phyloP scores from a whole-genome alignment of 1,284 basidiomycete genomes.

The Microbotryomycetes sp. region DNA sequence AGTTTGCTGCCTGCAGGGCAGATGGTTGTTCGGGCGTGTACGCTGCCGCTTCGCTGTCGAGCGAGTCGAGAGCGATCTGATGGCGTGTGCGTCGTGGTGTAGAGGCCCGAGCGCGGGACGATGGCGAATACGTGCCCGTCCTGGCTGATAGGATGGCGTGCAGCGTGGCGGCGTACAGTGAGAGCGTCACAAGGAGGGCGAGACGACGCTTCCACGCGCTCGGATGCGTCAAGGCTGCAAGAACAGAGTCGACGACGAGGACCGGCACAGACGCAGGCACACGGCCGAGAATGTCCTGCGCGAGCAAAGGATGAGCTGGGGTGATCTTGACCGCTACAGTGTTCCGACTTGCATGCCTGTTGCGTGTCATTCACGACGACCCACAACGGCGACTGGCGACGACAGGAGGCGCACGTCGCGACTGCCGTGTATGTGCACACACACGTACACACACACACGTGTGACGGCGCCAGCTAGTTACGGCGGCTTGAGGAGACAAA shows the following conservation, averaged over 20 bases:
- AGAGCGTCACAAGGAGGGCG: conserved; percentile 7
- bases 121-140: neutral
- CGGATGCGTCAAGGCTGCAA: conserved; percentile 11
- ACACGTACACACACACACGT: no score
- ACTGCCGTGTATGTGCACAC: no score
- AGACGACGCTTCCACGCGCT: conserved; percentile 2
- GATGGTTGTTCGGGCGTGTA: conserved; percentile 11
- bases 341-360: no score
- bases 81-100: neutral
- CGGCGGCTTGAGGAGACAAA: no score
- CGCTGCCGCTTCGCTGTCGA: conserved; percentile 2
- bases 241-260: conserved; percentile 10
- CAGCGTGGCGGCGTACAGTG: neutral
- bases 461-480: no score
- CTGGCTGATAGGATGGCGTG: neutral
- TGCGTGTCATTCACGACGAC: neutral
- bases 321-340: no score
- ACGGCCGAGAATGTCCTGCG: conserved; percentile 21
- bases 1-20: neutral
- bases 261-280: conserved; percentile 5
- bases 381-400: no score
- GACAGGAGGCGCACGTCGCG: no score
- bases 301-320: neutral
- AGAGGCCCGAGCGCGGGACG: neutral
- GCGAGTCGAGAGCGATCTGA: neutral